Base-by-base conservation (phyloP, 148 eudicot species). In the Cornus suecica region DNA sequence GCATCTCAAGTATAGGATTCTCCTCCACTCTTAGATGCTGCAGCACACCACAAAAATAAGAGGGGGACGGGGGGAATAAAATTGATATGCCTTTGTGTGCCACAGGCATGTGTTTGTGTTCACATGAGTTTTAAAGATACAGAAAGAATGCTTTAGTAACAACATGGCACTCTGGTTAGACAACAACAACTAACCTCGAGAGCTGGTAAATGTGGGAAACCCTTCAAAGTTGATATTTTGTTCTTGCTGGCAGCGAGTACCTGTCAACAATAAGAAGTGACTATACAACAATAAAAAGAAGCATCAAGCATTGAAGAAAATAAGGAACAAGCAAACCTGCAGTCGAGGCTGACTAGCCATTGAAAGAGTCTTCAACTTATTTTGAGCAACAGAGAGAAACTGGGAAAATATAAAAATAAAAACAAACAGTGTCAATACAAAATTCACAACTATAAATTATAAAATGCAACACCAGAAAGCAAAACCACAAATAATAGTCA, bases 301-400 rank as follows among this genome's bases (percentile, higher is more conserved):
- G 60, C 24, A 28, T 54, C 22, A 79, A 75, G 24, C 65, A 58
- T 20, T 32, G 54, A 31, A 30, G 27, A 56, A 72, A 32, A 27
- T 54, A 30, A 68, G 61, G 58, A 82, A 62, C 23, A 72, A 68
- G 71, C 79, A 75, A 76, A 95, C 99, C 99, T 95, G 98, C 76
- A 95, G 74, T 41, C 99, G 94, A 68, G 99, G 99, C 80, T 93
- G 99, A 85, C 97, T 91, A n/a, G 97, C 97, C 99, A 95, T 95
- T 79, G 90, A 83, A 81, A 95, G 93, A 75, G 99, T 90, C 84
- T 93, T 95, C 68, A 95, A 77, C 81, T 93, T 95, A 80, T 95
- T 95, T 83, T 95, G 99, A 26, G 99, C 97, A 68, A 95, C 94
- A 48, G 98, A 95, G 8, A 95, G 87, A 83, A 95, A 95, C 99